Conservation (phyloP, 2,329 filamentous ascomycete genomes). For the Diaporthe australafricana region DNA sequence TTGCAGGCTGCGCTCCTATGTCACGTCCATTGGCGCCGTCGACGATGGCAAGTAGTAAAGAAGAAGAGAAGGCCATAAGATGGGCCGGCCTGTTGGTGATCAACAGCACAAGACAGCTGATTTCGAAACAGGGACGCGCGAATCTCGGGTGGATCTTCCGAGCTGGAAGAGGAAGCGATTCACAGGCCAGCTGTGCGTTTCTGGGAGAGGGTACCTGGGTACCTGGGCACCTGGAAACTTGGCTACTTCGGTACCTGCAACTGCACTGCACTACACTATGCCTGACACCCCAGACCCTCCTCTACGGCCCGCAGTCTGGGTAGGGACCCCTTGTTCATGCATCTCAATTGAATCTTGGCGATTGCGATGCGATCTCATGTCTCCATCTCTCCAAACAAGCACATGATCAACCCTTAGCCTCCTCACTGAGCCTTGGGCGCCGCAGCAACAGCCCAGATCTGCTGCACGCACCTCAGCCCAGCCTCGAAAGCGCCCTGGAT, state of each 20-base stretch:
- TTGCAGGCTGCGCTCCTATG: background rate
- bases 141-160: background rate
- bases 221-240: background rate
- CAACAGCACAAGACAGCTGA: background rate
- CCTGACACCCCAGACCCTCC: background rate
- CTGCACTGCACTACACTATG: no score
- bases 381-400: background rate
- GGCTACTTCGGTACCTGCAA: background rate
- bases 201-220: background rate
- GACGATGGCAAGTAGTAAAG: background rate
- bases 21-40: slow-evolving; percentile 10
- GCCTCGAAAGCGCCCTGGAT: slow-evolving; percentile 33
- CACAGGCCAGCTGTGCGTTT: background rate
- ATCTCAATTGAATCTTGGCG: background rate
- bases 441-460: background rate
- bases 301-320: background rate
- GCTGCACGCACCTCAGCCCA: slow-evolving; percentile 26
- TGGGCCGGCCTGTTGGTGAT: background rate
- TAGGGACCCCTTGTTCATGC: background rate
- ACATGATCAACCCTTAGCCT: background rate
- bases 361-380: background rate
- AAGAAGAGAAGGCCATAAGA: slow-evolving; percentile 9
- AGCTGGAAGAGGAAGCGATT: slow-evolving; percentile 9
- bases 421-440: background rate
- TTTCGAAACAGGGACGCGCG: slow-evolving; percentile 12